Conservation (phyloP, 2,329 filamentous ascomycete genomes). For the Seiridium cupressi region DNA sequence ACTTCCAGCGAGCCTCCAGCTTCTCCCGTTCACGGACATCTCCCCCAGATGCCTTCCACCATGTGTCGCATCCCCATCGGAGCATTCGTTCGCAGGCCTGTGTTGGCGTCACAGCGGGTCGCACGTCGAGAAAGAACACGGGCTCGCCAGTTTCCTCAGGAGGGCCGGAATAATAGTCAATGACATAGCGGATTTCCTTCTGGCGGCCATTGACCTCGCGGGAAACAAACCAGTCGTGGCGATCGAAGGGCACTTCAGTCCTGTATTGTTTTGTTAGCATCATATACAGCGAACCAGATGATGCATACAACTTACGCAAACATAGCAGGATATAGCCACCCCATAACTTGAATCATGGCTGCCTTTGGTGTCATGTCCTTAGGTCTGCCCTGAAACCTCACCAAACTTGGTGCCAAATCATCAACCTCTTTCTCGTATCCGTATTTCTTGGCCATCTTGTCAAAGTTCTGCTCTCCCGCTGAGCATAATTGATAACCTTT, state of each 20-base stretch:
- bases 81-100: slow-evolving; percentile 79
- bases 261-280: slow-evolving; percentile 37
- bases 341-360: slow-evolving; percentile 76
- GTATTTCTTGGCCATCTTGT: slow-evolving; percentile 31
- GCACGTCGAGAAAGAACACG: slow-evolving; percentile 92
- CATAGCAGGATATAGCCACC: slow-evolving; percentile 73
- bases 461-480: slow-evolving; percentile 67
- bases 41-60: slow-evolving; percentile 84
- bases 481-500: slow-evolving; percentile 73
- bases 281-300: not conserved
- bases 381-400: slow-evolving; percentile 87
- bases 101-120: slow-evolving; percentile 80
- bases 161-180: slow-evolving; percentile 90
- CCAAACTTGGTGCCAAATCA: slow-evolving; percentile 65
- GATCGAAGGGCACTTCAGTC: slow-evolving; percentile 85
- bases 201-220: slow-evolving; percentile 65
- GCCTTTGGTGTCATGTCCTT: slow-evolving; percentile 91
- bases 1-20: slow-evolving; percentile 6
- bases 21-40: slow-evolving; percentile 49
- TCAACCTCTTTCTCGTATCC: slow-evolving; percentile 52
- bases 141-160: slow-evolving; percentile 84
- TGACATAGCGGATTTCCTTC: slow-evolving; percentile 87
- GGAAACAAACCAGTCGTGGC: slow-evolving; percentile 95
- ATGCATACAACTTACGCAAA: slow-evolving; percentile 60
- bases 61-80: slow-evolving; percentile 86